These are phyloP conservation scores for Thoreauomyces humboldtii DNA, from an alignment of 192 early-diverging fungal species.

Conservation along the genomic window DNA sequence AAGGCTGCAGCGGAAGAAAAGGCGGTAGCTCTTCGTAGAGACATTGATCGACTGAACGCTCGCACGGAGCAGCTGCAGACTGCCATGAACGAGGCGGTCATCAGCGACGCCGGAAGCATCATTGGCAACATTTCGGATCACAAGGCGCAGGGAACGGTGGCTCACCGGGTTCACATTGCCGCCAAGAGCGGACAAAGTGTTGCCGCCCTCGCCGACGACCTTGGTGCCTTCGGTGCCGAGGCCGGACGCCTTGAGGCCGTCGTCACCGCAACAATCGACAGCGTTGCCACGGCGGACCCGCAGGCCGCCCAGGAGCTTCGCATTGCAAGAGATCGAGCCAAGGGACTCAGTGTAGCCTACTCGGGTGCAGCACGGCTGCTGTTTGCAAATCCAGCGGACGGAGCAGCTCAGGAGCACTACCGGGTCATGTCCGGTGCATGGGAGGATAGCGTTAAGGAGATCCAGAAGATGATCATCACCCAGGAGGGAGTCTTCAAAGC, in stretches of 20 bases:
- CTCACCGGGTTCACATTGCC: slow-evolving; percentile 20
- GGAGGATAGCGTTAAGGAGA: slow-evolving; percentile 29
- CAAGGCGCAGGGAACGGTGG: slow-evolving; percentile 6
- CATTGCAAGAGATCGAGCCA: slow-evolving; percentile 7
- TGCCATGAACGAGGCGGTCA: slow-evolving; percentile 25
- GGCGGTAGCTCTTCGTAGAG: too few species aligned
- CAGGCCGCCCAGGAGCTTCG: slow-evolving; percentile 24
- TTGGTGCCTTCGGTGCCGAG: slow-evolving; percentile 26
- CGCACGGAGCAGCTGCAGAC: slow-evolving; percentile 30
- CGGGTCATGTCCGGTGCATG: slow-evolving; percentile 24
- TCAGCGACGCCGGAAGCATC: slow-evolving; percentile 21
- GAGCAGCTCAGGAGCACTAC: slow-evolving; percentile 23
- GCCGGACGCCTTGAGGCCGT: slow-evolving; percentile 10
- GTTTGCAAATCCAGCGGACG: slow-evolving; percentile 20
- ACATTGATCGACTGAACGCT: slow-evolving; percentile 1
- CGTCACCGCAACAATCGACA: slow-evolving; percentile 20
- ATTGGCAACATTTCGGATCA: slow-evolving; percentile 17
- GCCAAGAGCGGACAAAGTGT: slow-evolving; percentile 10
- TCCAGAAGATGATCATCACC: slow-evolving; percentile 30
- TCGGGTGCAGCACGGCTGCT: slow-evolving; percentile 22
- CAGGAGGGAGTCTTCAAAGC: slow-evolving; percentile 44
- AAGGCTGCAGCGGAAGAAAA: slow-evolving; percentile 11
- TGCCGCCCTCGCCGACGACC: slow-evolving; percentile 8
- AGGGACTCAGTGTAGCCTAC: slow-evolving; percentile 15
- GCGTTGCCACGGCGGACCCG: slow-evolving; percentile 3